These are phyloP conservation scores for Scedosporium minutisporum DNA, from an alignment of 2,329 filamentous ascomycete species.

Conservation along the genomic window DNA sequence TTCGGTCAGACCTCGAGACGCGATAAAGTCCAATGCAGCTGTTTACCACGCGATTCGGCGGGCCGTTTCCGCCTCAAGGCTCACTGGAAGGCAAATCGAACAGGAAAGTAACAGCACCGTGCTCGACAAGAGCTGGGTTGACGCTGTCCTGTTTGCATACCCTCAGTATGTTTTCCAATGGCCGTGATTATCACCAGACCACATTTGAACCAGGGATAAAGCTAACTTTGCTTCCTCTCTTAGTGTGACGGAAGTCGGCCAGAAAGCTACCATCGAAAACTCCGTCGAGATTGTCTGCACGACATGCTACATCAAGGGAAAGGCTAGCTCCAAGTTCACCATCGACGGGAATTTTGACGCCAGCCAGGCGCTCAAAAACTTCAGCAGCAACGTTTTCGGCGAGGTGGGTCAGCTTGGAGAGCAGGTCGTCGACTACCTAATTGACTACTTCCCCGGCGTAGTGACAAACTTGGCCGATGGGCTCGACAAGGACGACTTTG, in stretches of 20 bases:
- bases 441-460: background rate
- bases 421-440: background rate
- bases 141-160: conserved; percentile 23
- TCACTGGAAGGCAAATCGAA: background rate
- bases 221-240: background rate
- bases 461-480: background rate
- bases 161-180: conserved; percentile 8
- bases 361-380: conserved; percentile 16
- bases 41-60: background rate
- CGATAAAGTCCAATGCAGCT: background rate
- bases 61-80: background rate
- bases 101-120: conserved; percentile 16
- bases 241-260: conserved; percentile 1
- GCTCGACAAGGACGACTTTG: conserved; percentile 19
- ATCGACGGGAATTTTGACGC: conserved; percentile 32
- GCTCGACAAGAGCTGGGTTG: conserved; percentile 30
- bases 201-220: background rate
- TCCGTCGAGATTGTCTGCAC: conserved; percentile 34
- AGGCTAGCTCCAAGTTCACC: conserved; percentile 30
- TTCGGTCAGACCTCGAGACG: no score
- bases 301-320: conserved; percentile 41
- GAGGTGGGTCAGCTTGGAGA: background rate
- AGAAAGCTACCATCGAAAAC: conserved; percentile 12
- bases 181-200: conserved; percentile 13
- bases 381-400: conserved; percentile 9